These are phyloP conservation scores for Suillus discolor DNA, from an alignment of 768 basidiomycete species.

Conservation along the genomic window DNA sequence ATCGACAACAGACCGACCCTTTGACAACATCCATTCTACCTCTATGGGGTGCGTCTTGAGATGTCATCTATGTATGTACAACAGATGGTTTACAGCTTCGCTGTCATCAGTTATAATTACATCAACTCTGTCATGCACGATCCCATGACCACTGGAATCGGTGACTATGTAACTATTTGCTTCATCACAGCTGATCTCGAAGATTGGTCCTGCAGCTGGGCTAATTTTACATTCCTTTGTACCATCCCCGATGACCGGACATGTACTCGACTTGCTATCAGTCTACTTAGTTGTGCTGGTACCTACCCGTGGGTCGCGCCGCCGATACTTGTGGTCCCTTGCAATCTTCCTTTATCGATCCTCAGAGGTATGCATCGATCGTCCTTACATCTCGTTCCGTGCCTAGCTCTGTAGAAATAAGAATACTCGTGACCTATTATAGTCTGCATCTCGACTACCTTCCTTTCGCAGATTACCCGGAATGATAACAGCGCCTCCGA, in stretches of 20 bases:
- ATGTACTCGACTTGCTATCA: not conserved
- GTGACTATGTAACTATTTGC: not conserved
- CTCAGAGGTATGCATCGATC: not conserved
- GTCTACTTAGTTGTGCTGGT: not conserved
- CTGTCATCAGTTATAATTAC: not conserved
- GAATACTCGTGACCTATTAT: not conserved
- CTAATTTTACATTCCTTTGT: no score
- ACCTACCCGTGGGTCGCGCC: not conserved
- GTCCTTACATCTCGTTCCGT: not conserved
- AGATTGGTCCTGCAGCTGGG: not conserved
- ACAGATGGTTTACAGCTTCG: not conserved
- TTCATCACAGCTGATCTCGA: not conserved
- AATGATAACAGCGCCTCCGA: not conserved
- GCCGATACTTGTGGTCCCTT: not conserved
- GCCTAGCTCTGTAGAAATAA: not conserved
- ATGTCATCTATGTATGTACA: not conserved
- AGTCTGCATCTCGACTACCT: not conserved
- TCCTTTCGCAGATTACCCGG: not conserved
- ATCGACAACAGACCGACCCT: not conserved
- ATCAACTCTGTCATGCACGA: not conserved
- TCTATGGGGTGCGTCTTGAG: constrained; percentile 17
- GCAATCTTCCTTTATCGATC: not conserved
- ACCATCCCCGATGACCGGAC: not conserved
- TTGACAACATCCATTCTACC: constrained; percentile 27
- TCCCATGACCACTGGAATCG: not conserved